Evolutionary conservation across 495 filamentous ascomycete genomes (phyloP).

Genomic region (Ramalina intermedia): DNA sequence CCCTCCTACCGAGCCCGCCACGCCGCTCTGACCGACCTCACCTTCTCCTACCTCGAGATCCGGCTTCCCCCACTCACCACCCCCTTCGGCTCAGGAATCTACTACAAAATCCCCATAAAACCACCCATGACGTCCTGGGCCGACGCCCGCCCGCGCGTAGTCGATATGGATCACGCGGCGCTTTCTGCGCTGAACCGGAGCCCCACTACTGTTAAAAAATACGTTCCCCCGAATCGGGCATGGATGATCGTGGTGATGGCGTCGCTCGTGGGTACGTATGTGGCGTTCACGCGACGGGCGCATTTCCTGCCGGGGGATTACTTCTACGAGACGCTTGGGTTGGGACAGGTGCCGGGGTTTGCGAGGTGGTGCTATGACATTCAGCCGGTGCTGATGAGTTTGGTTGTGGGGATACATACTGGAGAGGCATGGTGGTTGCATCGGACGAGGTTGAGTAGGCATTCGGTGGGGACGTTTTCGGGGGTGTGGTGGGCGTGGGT

Average conservation of each 20-base stretch:
- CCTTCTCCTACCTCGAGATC: conserved; percentile 41
- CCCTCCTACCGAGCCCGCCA: conserved; percentile 30
- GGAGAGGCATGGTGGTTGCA: conserved; percentile 38
- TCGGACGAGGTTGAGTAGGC: conserved; percentile 33
- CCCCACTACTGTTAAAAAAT: conserved; percentile 41
- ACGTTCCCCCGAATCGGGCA: conserved; percentile 28
- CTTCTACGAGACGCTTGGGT: conserved; percentile 29
- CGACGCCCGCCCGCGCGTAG: conserved; percentile 48
- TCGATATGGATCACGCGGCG: conserved; percentile 52
- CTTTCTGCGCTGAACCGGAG: conserved; percentile 37
- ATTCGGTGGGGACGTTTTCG: conserved; percentile 38
- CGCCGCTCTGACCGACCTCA: conserved; percentile 45
- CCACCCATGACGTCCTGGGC: conserved; percentile 45
- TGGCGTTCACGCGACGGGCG: conserved; percentile 28
- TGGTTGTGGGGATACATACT: conserved; percentile 38
- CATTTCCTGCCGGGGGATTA: conserved; percentile 43
- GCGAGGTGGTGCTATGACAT: conserved; percentile 34
- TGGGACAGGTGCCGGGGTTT: conserved; percentile 31
- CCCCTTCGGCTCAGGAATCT: background rate
- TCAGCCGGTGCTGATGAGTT: conserved; percentile 29
- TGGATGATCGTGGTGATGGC: conserved; percentile 29
- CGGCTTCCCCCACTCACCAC: background rate
- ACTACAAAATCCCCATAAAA: conserved; percentile 39
- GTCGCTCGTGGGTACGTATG: conserved; percentile 28
- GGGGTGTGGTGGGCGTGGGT: conserved; percentile 50